Evolutionary conservation across 2,329 filamentous ascomycete genomes (phyloP).

Genomic region (Arthrinium puccinioides): DNA sequence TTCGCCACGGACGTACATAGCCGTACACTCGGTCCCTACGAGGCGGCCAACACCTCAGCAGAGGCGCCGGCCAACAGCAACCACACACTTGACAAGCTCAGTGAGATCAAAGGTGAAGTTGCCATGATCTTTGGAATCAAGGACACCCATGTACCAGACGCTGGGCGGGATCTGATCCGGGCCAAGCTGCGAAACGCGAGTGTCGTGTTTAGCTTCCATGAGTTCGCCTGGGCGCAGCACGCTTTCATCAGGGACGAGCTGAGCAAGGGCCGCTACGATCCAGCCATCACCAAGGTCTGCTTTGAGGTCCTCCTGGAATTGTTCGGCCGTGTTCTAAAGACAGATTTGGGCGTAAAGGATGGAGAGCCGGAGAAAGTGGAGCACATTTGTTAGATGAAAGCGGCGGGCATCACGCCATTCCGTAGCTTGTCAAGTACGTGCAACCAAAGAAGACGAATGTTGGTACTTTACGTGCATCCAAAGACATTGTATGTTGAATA

Average conservation of each 20-base stretch:
- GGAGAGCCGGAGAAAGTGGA: conserved; percentile 57
- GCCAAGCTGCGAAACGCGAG: conserved; percentile 72
- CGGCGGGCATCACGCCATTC: too few relatives aligned
- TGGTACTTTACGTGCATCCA: too few relatives aligned
- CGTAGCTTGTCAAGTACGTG: too few relatives aligned
- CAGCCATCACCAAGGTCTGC: conserved; percentile 77
- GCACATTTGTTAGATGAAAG: conserved; percentile 61
- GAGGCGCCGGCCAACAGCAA: conserved; percentile 29
- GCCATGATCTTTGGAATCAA: conserved; percentile 88
- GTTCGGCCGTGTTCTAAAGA: conserved; percentile 70
- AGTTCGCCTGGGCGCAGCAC: conserved; percentile 90
- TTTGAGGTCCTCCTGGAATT: conserved; percentile 86
- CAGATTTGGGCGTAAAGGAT: conserved; percentile 66
- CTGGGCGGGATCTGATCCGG: conserved; percentile 76
- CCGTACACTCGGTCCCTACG: conserved; percentile 60
- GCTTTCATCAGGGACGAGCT: conserved; percentile 91
- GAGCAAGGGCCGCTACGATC: conserved; percentile 90
- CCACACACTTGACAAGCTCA: conserved; percentile 47
- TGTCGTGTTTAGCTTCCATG: conserved; percentile 73
- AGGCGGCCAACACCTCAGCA: conserved; percentile 37
- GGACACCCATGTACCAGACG: conserved; percentile 82
- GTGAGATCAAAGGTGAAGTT: conserved; percentile 69
- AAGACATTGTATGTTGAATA: too few relatives aligned
- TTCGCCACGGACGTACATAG: conserved; percentile 90
- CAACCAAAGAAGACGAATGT: too few relatives aligned